A percentile compares a stretch with the other conserved stretches of the same genome.
phyloP scores from a whole-genome alignment of 2,329 filamentous ascomycete genomes.

The Reticulascus tulasneorum region DNA sequence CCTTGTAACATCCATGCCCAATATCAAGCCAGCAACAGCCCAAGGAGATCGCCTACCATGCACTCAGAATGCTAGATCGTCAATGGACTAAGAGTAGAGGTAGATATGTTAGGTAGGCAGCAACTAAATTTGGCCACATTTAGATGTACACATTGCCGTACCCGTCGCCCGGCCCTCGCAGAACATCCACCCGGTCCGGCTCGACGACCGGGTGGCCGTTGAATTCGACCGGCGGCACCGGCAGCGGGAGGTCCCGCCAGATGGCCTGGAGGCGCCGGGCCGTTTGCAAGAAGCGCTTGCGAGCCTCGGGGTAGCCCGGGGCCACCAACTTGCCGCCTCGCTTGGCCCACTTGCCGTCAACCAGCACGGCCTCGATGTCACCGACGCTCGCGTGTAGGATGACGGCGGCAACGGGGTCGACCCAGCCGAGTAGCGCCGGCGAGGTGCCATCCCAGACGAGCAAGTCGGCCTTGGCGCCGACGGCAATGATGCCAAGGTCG shows the following conservation, averaged over 20 bases:
- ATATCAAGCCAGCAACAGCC: no score
- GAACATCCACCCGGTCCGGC: neutral
- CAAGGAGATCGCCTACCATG: no score
- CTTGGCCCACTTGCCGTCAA: slow-evolving; percentile 47
- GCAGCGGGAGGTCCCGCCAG: slow-evolving; percentile 19
- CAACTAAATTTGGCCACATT: no score
- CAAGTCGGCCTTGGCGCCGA: slow-evolving; percentile 51
- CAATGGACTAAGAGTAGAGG: no score
- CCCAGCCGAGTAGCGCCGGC: slow-evolving; percentile 49
- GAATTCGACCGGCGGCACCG: slow-evolving; percentile 21
- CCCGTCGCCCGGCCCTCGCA: no score
- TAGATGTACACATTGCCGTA: no score
- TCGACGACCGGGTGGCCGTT: neutral
- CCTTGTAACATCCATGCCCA: no score
- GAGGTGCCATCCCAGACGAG: slow-evolving; percentile 47
- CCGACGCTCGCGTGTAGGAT: slow-evolving; percentile 51
- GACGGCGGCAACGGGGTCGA: slow-evolving; percentile 51
- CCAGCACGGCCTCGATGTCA: slow-evolving; percentile 46
- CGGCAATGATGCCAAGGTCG: slow-evolving; percentile 45
- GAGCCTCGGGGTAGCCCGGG: slow-evolving; percentile 22
- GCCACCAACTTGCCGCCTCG: slow-evolving; percentile 32
- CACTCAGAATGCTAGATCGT: no score
- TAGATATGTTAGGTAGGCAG: no score
- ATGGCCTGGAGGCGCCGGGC: slow-evolving; percentile 27
- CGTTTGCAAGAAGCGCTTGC: slow-evolving; percentile 27